Base-by-base conservation (phyloP, 495 filamentous ascomycete genomes). In the Parathielavia hyrcaniae region DNA sequence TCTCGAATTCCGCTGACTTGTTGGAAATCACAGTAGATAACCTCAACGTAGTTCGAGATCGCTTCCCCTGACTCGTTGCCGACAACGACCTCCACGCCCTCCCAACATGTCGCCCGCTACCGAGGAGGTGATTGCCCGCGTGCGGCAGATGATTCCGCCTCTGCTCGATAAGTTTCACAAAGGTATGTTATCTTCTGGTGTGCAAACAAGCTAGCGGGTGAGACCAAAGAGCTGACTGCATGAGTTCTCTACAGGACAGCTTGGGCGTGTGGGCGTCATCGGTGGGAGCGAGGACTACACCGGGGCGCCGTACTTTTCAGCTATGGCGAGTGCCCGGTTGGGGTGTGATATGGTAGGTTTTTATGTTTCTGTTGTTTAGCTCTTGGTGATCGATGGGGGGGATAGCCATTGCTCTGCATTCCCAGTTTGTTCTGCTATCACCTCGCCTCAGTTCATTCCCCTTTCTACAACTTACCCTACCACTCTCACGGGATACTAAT, bases 141-240 rank as follows among this genome's bases (percentile, higher is more conserved):
- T 92, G 68, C 86, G 87, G 77, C 90, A 87, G 71, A 87, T 98
- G 71, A 81, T 98, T 47, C 93, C 93, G 43, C 93, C 93, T 10
- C 87, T 98, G 86, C 81, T 97, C 12, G 90, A 93, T 67, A 91
- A 83, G 60, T 97, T 98, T 67, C 93, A 98, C 71, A 98, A 98
- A 85, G 93, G 92, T 91, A 52, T n/a, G 64, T 59, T 4, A 4
- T 30, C 4, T 19, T 17, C 34, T 26, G 50, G 36, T 30, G 12
- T 30, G 11, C 7, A 13, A 10, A 8, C 47, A 14, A 32, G 17
- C 0, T 40, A 2, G 11, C 3, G 23, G 4, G 20, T 48, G 17
- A 17, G 47, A 30, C 2, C 26, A 30, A n/a, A 30, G 26, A 30
- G 26, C 26, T 30, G 26, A 30, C 35, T 53, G 43, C n/a, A 58